Base-by-base conservation (phyloP, 202 grass and related monocot genomes). In the Elaeis oleifera region DNA sequence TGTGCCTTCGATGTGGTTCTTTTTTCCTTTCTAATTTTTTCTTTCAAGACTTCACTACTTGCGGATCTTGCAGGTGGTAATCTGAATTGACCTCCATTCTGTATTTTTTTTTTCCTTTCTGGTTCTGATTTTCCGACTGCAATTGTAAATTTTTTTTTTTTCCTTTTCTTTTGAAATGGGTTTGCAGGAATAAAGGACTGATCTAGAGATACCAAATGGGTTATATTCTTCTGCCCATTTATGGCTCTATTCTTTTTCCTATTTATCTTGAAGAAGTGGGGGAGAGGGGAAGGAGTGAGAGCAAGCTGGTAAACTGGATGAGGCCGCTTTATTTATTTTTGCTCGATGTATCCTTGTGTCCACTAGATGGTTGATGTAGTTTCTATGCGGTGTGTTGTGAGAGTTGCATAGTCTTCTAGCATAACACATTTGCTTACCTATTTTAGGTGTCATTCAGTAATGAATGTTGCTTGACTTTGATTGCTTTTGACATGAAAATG, bases 1-100 rank as follows among this genome's bases (percentile, higher is more conserved):
- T 92, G 82, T 88, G 83, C 75, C 76, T 82, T 78, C 60, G 61
- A 68, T 70, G 25, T 25, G 8, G 51, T 49, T 23, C 5, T 11
- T 76, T 26, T 29, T 22, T 22, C 28, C 1, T 1, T 31, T 44
- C 9, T 44, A 44, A 44, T 13, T 5, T 44, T 44, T 13, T 44
- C 11, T 44, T 44, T 44, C 36, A 36, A 36, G 6, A 9, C 32
- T 36, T 36, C 32, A 9, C 32, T 4, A 9, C 32, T 36, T 36
- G 7, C 0, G 8, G 32, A 36, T 36, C 32, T 36, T 36, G 32
- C 6, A 36, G 32, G 32, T 8, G 32, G 32, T 36, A 4, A 36
- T 36, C 32, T 36, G 32, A 1, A 1, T 9, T 36, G 7, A 36
- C 32, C 32, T 36, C 32, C 32, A 36, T 36, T 1, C 32, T 36